A percentile compares a stretch with the other conserved stretches of the same genome.
Conservation (phyloP, 495 filamentous ascomycete species). For the Tricharina praecox region DNA sequence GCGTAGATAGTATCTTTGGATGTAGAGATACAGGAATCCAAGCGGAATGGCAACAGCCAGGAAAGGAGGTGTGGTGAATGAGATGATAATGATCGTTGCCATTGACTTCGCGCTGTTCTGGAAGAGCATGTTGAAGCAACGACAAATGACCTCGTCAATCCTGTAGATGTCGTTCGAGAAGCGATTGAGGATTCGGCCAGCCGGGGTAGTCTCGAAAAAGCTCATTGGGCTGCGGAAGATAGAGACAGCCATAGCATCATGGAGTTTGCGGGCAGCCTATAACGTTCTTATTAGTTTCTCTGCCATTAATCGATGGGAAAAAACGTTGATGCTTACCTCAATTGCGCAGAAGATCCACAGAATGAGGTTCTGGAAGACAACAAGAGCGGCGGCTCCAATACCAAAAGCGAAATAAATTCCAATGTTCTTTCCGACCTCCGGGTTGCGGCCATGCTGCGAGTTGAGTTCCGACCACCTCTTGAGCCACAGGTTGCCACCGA, state of each 20-base stretch:
- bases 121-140: slow-evolving; percentile 88
- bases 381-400: slow-evolving; percentile 67
- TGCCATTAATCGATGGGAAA: slow-evolving; percentile 1
- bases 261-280: slow-evolving; percentile 80
- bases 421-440: slow-evolving; percentile 70
- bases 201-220: slow-evolving; percentile 98
- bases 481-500: slow-evolving; percentile 76
- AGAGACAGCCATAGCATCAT: slow-evolving; percentile 94
- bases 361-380: slow-evolving; percentile 83
- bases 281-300: slow-evolving; percentile 12
- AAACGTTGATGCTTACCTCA: slow-evolving; percentile 41
- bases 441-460: slow-evolving; percentile 46
- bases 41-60: slow-evolving; percentile 66
- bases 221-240: slow-evolving; percentile 98
- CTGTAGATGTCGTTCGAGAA: slow-evolving; percentile 84
- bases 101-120: slow-evolving; percentile 67
- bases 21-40: slow-evolving; percentile 67
- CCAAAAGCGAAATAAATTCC: slow-evolving; percentile 91
- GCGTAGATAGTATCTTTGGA: slow-evolving; percentile 91
- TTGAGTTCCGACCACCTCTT: slow-evolving; percentile 82
- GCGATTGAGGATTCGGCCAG: slow-evolving; percentile 85
- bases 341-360: slow-evolving; percentile 99
- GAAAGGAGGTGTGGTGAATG: slow-evolving; percentile 63
- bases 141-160: slow-evolving; percentile 85
- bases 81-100: slow-evolving; percentile 79